Conservation (phyloP, 2,329 filamentous ascomycete species). For the Chalaropsis thielavioides region DNA sequence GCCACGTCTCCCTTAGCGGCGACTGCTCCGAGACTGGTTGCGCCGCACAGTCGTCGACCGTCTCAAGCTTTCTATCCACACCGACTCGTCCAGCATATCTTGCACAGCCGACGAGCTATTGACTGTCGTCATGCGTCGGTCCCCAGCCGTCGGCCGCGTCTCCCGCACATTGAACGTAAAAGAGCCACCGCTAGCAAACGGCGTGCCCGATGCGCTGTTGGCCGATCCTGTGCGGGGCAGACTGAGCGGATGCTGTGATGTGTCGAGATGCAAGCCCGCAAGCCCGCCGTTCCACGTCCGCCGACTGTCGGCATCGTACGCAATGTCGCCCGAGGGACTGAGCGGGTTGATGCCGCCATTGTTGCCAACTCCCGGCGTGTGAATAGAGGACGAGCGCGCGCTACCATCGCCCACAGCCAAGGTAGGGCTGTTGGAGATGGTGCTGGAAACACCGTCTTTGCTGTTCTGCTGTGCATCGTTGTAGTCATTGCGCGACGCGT, state of each 20-base stretch:
- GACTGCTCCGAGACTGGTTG: background rate
- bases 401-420: conserved; percentile 7
- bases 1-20: background rate
- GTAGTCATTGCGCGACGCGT: conserved; percentile 19
- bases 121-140: conserved; percentile 15
- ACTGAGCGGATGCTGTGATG: conserved; percentile 38
- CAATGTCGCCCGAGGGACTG: conserved; percentile 18
- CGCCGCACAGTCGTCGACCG: conserved; percentile 61
- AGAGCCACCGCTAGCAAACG: conserved; percentile 32
- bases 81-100: conserved; percentile 73
- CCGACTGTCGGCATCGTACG: conserved; percentile 25
- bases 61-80: conserved; percentile 86
- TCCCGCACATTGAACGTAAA: conserved; percentile 47
- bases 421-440: conserved; percentile 14
- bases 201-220: conserved; percentile 24
- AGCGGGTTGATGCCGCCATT: conserved; percentile 5
- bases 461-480: background rate
- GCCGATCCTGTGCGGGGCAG: conserved; percentile 29
- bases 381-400: conserved; percentile 5
- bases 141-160: conserved; percentile 23
- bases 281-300: conserved; percentile 28
- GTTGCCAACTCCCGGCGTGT: conserved; percentile 1
- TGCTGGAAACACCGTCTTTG: conserved; percentile 1
- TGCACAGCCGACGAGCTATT: conserved; percentile 36
- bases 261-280: conserved; percentile 25